Evolutionary conservation across 768 basidiomycete genomes (phyloP), one percentile per base, ranked within the genome.

Genomic region (Termitomyces bulborhizus): DNA sequence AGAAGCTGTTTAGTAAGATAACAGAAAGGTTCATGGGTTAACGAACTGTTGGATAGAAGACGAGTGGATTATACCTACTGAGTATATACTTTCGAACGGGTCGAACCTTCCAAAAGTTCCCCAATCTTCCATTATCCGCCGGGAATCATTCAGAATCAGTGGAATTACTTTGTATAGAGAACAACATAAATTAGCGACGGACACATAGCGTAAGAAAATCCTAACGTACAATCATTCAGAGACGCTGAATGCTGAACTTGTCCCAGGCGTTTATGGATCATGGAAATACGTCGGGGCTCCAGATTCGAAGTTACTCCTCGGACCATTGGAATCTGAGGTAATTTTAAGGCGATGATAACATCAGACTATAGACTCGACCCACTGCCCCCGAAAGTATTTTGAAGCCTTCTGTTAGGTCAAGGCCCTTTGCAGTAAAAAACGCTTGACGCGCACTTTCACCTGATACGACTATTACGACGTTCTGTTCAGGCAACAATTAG

Each of bases 371-470:
- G 50, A 55, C 56, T 39, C 51, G 29, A 80, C 85, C 60, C 66
- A 90, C 88, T 53, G 85, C 87, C 49, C 88, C 88, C 48, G 86
- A 87, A 57, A 91, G 77, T 63, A 88, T 80, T 63, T 83, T 86
- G 75, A 88, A 90, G 5, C 87, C 88, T 72, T 88, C 86, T 41
- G 83, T 84, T 49, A 91, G 78, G 68, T 90, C 86, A 58, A 91
- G 80, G 21, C 79, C 79, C 68, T 81, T 83, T 54, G 85, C 81
- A 3, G 77, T 76, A 63, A 90, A 87, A 69, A 90, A 90, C 3
- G 82, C 76, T 53, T 80, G 78, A 54, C 88, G 75, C 15, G 82
- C 88, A 34, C 73, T 76, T 64, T 88, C 85, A 51, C 88, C 89
- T 40, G 88, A 90, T 40, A 90, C 79, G 34, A 85, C 87, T 51